Evolutionary conservation across 2,329 filamentous ascomycete species (phyloP), one percentile per base, ranked within the genome.

Genomic region (Phoma sp.): DNA sequence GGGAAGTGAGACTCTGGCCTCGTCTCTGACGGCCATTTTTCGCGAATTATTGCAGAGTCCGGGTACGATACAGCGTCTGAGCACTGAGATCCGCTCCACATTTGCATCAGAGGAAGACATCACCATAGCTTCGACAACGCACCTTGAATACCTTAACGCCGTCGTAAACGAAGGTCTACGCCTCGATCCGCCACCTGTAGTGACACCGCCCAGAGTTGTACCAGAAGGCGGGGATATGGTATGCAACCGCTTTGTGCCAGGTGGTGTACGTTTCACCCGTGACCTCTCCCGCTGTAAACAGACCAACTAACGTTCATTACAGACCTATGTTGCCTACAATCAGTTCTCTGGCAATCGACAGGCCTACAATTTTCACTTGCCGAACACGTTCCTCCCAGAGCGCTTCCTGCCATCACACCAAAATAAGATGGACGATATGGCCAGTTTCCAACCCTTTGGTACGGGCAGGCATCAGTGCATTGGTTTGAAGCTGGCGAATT

Each of bases 1-100:
- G 0, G 78, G 76, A 0, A 77, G 73, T 46, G 78, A 81, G 47
- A 80, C 79, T 0, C 71, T 75, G 0, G 77, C 77, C 0, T 76
- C 69, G 9, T 56, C 73, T 2, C 59, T 81, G 4, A 68, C 67
- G 2, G 77, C 69, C 0, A 66, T 71, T 2, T 64, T 72, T 0
- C 74, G 62, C 22, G 57, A 72, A 38, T 57, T 78, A 0, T 54
- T 76, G 11, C 68, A 64, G 32, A 60, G 69, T n/a, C 64, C 48
- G 10, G 69, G 62, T 5, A 66, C 59, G 0, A 42, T 76, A 24
- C 43, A 66, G 13, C 57, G 60, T 6, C 52, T 74, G 1, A 63
- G 58, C 0, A 22, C 43, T 1, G 73, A 73, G 32, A 52, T 73
- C 5, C 55, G 72, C 25, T 37, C 29, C 7, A 46, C 51, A 1